Evolutionary conservation across 352 stramenopile species (phyloP).

Genomic region (Albugo candida): DNA sequence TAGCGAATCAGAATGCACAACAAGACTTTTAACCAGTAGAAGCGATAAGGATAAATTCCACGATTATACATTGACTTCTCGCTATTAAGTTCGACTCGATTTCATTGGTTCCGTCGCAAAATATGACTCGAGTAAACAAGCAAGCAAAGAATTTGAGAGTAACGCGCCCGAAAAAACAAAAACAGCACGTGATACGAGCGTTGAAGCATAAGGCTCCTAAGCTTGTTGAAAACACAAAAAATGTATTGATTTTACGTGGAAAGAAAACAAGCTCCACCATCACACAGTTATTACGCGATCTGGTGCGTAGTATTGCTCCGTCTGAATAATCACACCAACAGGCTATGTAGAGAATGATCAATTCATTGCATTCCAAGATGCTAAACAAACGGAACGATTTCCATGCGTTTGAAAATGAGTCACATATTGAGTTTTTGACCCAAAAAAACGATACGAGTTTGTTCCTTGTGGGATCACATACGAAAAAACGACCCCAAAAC

Average conservation of each 20-base stretch:
- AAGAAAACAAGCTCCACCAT: conserved; percentile 80
- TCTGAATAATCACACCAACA: background rate
- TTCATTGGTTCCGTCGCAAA: no score
- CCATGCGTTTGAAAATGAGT: conserved; percentile 87
- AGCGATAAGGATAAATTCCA: no score
- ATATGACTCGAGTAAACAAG: no score
- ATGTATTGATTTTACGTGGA: conserved; percentile 70
- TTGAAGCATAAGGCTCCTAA: conserved; percentile 83
- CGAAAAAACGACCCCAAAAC: conserved; percentile 99
- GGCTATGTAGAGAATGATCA: conserved; percentile 53
- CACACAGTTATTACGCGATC: conserved; percentile 58
- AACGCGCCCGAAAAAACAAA: conserved; percentile 37
- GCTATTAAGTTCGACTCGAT: no score
- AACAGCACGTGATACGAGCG: conserved; percentile 56
- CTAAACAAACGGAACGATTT: conserved; percentile 88
- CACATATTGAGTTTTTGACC: conserved; percentile 84
- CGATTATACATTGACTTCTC: no score
- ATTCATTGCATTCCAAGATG: conserved; percentile 74
- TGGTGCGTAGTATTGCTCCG: conserved; percentile 22
- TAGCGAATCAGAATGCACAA: no score
- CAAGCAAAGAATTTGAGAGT: no score
- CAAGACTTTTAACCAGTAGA: no score
- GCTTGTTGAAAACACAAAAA: conserved; percentile 83
- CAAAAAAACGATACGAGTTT: conserved; percentile 96
- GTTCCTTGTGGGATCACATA: conserved; percentile 92